Conservation (phyloP, 1,139 yeast genomes). For the Taiozyma onychis region DNA sequence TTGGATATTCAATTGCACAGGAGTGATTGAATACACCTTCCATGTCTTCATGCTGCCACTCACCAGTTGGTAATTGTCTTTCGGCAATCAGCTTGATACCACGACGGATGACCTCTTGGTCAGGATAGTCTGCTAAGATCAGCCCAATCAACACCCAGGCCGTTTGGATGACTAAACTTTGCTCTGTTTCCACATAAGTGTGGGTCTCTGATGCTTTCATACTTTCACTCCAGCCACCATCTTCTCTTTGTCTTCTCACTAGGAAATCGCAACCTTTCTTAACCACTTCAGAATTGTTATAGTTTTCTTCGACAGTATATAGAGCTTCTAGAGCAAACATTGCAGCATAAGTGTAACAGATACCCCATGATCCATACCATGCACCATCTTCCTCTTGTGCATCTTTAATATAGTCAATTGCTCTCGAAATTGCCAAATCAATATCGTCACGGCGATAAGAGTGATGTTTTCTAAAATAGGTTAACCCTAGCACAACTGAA, state of each 20-base stretch:
- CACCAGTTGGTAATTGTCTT: conserved; percentile 72
- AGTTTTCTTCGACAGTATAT: conserved; percentile 58
- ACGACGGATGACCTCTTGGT: conserved; percentile 49
- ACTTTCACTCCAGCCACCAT: conserved; percentile 97
- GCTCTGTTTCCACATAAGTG: conserved; percentile 59
- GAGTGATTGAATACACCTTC: conserved; percentile 97
- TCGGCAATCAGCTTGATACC: conserved; percentile 64
- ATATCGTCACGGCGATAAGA: conserved; percentile 65
- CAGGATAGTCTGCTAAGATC: conserved; percentile 75
- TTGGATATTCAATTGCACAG: conserved; percentile 93
- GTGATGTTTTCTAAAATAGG: conserved; percentile 64
- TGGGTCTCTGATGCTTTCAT: conserved; percentile 82
- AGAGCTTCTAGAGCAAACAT: conserved; percentile 98
- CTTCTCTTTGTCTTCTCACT: conserved; percentile 65
- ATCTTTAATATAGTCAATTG: conserved; percentile 62
- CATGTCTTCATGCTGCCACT: conserved; percentile 78
- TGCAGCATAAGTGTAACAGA: conserved; percentile 91
- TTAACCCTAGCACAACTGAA: conserved; percentile 83
- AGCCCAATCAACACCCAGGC: conserved; percentile 90
- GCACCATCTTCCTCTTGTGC: conserved; percentile 80
- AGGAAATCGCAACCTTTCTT: conserved; percentile 81
- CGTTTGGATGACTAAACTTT: conserved; percentile 80
- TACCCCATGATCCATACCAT: conserved; percentile 99
- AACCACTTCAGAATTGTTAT: conserved; percentile 57
- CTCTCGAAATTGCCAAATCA: conserved; percentile 60